phyloP scores from a whole-genome alignment of 805 yeast genomes.

The Candida sanyiensis region DNA sequence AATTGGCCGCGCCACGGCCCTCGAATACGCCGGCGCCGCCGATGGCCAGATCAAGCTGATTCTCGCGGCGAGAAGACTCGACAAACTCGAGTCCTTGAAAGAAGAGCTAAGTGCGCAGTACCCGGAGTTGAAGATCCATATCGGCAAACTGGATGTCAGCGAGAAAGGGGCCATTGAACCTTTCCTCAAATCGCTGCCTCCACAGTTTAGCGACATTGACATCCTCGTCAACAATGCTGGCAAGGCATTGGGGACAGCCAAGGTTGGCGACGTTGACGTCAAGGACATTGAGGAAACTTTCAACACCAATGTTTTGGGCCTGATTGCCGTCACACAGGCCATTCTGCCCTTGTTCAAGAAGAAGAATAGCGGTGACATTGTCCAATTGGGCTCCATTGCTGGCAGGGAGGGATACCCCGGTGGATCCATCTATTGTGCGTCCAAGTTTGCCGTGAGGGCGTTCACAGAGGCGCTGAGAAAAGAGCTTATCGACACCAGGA shows the following conservation, averaged over 20 bases:
- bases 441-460: constrained; percentile 67
- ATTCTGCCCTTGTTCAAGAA: constrained; percentile 65
- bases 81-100: constrained; percentile 49
- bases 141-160: constrained; percentile 53
- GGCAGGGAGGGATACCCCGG: constrained; percentile 78
- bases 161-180: constrained; percentile 43
- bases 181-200: constrained; percentile 50
- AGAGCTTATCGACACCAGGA: constrained; percentile 64
- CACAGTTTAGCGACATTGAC: constrained; percentile 58
- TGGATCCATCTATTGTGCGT: constrained; percentile 72
- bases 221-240: constrained; percentile 71
- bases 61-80: constrained; percentile 72
- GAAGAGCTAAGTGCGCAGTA: constrained; percentile 40
- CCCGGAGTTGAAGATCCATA: constrained; percentile 40
- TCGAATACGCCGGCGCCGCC: constrained; percentile 76
- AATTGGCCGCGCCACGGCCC: constrained; percentile 88
- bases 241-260: constrained; percentile 73
- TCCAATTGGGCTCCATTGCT: constrained; percentile 72
- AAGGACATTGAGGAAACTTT: constrained; percentile 71
- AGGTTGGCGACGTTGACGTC: constrained; percentile 61
- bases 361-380: constrained; percentile 67
- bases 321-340: constrained; percentile 78
- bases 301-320: constrained; percentile 81
- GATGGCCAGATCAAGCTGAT: constrained; percentile 65
- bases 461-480: constrained; percentile 69